These are phyloP conservation scores for Phlyctochytrium planicorne DNA, from an alignment of 192 early-diverging fungal species.

Conservation along the genomic window DNA sequence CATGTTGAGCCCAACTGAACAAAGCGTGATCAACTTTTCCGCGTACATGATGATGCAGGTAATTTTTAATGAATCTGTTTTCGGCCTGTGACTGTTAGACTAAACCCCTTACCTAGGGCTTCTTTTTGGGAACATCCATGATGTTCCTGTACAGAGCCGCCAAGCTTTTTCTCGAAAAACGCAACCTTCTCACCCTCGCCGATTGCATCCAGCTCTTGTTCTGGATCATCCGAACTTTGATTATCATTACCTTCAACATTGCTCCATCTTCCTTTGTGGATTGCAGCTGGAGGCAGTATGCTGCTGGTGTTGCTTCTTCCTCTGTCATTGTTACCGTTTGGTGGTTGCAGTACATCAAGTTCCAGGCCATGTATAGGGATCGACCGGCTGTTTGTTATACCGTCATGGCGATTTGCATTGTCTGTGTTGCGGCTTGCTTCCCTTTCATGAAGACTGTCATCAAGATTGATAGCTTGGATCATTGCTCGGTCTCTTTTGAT, in stretches of 20 bases:
- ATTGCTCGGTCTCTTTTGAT: conserved; percentile 14
- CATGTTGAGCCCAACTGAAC: not conserved
- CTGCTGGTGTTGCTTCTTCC: conserved; percentile 12
- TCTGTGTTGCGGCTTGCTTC: conserved; percentile 18
- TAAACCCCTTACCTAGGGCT: conserved; percentile 4
- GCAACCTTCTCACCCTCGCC: conserved; percentile 22
- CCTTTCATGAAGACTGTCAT: conserved; percentile 13
- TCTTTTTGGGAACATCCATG: conserved; percentile 18
- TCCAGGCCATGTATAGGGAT: conserved; percentile 22
- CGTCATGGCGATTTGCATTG: conserved; percentile 14
- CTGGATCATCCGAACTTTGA: conserved; percentile 17
- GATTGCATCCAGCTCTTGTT: conserved; percentile 13
- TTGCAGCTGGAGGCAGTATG: conserved; percentile 21
- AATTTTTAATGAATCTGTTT: not conserved
- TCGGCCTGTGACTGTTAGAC: not conserved
- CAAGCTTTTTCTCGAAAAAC: not conserved
- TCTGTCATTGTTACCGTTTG: conserved; percentile 15
- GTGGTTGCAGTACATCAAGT: conserved; percentile 31
- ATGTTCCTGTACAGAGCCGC: conserved; percentile 22
- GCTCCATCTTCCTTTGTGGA: conserved; percentile 13
- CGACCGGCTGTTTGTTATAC: conserved; percentile 4
- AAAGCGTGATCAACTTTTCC: conserved; percentile 15
- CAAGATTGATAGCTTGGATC: conserved; percentile 9
- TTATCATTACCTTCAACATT: conserved; percentile 26
- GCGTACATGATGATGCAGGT: conserved; percentile 31